Percentiles rank a stretch among this genome's conserved stretches.
phyloP scores from a whole-genome alignment of 2,329 filamentous ascomycete genomes.

The Aspergillus neotritici region DNA sequence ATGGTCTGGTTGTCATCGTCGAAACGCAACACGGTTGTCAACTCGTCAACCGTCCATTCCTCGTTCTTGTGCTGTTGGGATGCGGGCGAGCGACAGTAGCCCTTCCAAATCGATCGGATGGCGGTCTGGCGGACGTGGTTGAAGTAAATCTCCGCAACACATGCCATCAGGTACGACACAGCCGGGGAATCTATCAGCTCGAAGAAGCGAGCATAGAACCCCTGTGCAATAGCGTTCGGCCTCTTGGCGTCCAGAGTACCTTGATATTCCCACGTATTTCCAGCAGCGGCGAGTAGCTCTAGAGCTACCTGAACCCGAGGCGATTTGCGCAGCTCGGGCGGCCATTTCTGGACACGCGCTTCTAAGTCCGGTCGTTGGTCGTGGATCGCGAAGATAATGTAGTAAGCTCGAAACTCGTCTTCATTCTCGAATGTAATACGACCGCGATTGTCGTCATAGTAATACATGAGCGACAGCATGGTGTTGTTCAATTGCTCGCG shows the following conservation, averaged over 20 bases:
- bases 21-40: constrained; percentile 50
- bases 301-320: constrained; percentile 52
- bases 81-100: constrained; percentile 44
- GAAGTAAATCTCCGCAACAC: constrained; percentile 60
- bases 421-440: constrained; percentile 52
- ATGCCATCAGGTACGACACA: constrained; percentile 59
- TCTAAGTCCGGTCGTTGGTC: constrained; percentile 51
- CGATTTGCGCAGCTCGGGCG: constrained; percentile 46
- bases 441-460: constrained; percentile 52
- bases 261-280: constrained; percentile 48
- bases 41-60: constrained; percentile 52
- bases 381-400: constrained; percentile 52
- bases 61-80: constrained; percentile 47
- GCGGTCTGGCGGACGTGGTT: constrained; percentile 52
- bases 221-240: constrained; percentile 51
- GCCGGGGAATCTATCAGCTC: constrained; percentile 49
- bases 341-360: constrained; percentile 53
- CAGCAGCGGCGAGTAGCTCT: constrained; percentile 52
- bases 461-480: constrained; percentile 55
- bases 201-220: constrained; percentile 56
- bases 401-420: constrained; percentile 60
- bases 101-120: constrained; percentile 51
- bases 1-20: constrained; percentile 51
- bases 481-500: constrained; percentile 61
- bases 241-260: constrained; percentile 47